Base-by-base conservation (phyloP, 2,329 filamentous ascomycete species). In the Colletotrichum magnum region DNA sequence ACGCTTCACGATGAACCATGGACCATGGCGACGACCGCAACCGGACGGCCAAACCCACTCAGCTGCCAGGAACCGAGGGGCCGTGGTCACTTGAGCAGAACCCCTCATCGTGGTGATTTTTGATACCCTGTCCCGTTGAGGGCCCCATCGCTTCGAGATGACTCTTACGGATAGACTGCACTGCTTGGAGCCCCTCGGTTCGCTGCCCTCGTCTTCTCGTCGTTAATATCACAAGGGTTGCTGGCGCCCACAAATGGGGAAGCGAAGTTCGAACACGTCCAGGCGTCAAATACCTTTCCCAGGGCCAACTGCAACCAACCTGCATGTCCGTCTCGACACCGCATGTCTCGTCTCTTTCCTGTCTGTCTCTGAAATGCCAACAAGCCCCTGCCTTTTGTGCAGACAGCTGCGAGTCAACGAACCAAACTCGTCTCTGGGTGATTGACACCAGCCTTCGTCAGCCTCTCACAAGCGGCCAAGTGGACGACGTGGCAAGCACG, bases 401-500 rank as follows among this genome's bases (percentile, higher is more conserved):
- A 64, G 50, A 26, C 43, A 59, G 28, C 48, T 69, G 50, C 48
- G 63, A 48, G 52, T 68, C 48, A 53, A 52, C 65, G n/a, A n/a
- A 50, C 50, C 50, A 54, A 53, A 47, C 6, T 41, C 50, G 32
- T 43, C 16, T 45, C 62, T 43, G 16, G 18, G 28, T 21, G 24
- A 18, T 45, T 52, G 24, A 52, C 36, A 26, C 52, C 47, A 52
- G 47, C 18, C 45, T 54, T 48, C n/a, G 32, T 69, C 65, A 72
- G 72, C 75, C 75, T 77, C 74, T 77, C 74, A 76, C 65, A 75
- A 52, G 68, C 70, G 64, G 72, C 73, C 75, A 76, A 75, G 75
- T 76, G 74, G 75, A 76, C 72, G 71, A 70, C 57, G 58, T 69
- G 60, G 51, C 41, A 64, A 53, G 70, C 68, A 70, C 58, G 63